Base-by-base conservation (phyloP, 2,329 filamentous ascomycete species). In the Ophiostoma ulmi region DNA sequence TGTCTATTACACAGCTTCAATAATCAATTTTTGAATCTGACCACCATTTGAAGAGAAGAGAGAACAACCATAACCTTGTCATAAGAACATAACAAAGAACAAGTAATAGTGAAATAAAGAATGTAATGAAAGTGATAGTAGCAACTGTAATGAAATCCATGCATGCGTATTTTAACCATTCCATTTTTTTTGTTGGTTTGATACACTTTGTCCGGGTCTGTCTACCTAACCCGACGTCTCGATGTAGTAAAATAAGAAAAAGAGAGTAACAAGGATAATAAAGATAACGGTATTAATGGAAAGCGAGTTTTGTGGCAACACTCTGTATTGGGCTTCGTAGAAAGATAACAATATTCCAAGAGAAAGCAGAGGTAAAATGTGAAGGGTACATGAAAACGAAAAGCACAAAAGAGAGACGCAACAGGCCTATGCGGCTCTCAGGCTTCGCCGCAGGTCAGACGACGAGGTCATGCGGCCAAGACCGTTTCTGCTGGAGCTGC, bases 361-460 rank as follows among this genome's bases (percentile, higher is more conserved):
- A n/a, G 20, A 22, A 48, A 48, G 39, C 35, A 52, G 26, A 31
- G 39, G 38, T n/a, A 8, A 48, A 6, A 13, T 22, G 67, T 11
- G 35, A 48, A 36, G 8, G 20, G 26, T 6, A 61, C n/a, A 58
- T 3, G 44, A 31, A 17, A 52, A 11, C 2, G 5, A 38, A 31
- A 38, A 5, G n/a, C n/a, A 39, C 7, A 14, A 31, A 58, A 17
- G 17, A 55, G 17, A 14, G 10, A 41, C 31, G 35, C n/a, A 17
- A 35, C 7, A 6, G 6, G 39, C 72, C 1, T 61, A 68, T 1
- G 17, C 35, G 36, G 73, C 73, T 20, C 70, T 70, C 36, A 74
- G 67, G 61, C 69, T 70, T 31, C 72, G 72, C 44, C 73, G 72
- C 69, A 72, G 70, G 52, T 74, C 73, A 0, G 73, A 72, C 55